Percentiles rank a stretch among this genome's conserved stretches.
Evolutionary conservation across 306 rosid species (phyloP).

Genomic region (Aeschynomene evenia): DNA sequence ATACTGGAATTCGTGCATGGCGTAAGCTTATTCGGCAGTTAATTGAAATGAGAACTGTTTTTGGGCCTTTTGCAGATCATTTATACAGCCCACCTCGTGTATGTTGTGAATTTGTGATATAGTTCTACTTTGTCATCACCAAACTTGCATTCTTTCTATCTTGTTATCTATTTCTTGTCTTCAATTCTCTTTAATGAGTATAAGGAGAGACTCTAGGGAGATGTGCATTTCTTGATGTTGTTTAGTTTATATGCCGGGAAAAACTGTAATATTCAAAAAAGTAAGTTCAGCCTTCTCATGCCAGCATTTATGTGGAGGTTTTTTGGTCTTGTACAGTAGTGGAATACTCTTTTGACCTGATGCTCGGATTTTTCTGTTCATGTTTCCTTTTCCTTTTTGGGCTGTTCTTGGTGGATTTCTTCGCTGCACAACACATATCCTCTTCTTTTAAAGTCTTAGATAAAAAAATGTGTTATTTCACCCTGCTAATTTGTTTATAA

Average conservation of each 20-base stretch:
- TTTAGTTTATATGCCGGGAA: neutral
- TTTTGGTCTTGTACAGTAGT: neutral
- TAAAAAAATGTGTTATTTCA: neutral
- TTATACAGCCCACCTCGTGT: constrained; percentile 73
- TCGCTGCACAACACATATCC: constrained; percentile 11
- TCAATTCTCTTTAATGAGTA: constrained; percentile 8
- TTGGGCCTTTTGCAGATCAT: constrained; percentile 75
- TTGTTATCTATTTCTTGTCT: constrained; percentile 24
- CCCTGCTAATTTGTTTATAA: constrained; percentile 18
- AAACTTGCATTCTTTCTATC: constrained; percentile 29
- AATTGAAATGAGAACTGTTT: constrained; percentile 84
- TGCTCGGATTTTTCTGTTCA: constrained; percentile 13
- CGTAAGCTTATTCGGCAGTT: constrained; percentile 81
- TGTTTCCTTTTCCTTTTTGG: neutral
- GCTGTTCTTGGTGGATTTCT: constrained; percentile 13
- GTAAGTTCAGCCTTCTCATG: neutral
- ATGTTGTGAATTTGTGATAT: constrained; percentile 61
- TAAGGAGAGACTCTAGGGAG: constrained; percentile 1
- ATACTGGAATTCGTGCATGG: constrained; percentile 84
- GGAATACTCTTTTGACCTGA: constrained; percentile 4
- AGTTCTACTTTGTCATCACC: constrained; percentile 7
- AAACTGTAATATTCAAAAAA: neutral
- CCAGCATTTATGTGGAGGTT: neutral
- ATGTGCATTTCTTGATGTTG: neutral
- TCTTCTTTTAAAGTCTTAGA: constrained; percentile 24